Evolutionary conservation across 2,329 filamentous ascomycete genomes (phyloP), one percentile per base, ranked within the genome.

Genomic region (Waltergamsia citrina): DNA sequence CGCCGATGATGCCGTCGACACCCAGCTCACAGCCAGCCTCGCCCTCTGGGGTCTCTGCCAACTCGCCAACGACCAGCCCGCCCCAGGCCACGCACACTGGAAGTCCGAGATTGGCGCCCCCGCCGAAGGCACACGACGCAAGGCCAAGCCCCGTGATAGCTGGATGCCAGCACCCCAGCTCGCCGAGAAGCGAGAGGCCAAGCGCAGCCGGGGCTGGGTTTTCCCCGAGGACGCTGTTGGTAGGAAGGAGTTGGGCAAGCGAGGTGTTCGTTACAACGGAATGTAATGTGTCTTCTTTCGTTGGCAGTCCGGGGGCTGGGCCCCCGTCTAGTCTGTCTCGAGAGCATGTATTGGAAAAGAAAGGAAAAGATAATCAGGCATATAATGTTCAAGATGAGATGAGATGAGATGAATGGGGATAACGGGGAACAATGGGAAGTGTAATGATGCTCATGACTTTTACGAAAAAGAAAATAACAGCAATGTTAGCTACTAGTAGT

Each of bases 21-120:
- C 64, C 6, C 67, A 34, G 14, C 66, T 85, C 47, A 86, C 83
- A 0, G 81, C 81, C 10, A 74, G 77, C 40, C 67, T 88, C 7
- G 83, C 83, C 1, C 70, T 88, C 22, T 88, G 81, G 80, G 85
- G 80, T 33, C 62, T 88, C 25, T 85, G 84, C 56, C 79, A 81
- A 66, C 64, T 85, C 31, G 79, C 79, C 17, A 66, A 70, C 42
- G 73, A 12, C 77, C 15, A 10, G 11, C 10, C 82, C 34, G 60
- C 67, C 3, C 27, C 40, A 10, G 72, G 74, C 14, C 77, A 83
- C 35, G 60, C 69, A 43, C 49, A 66, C 41, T 88, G 78, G 79
- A 71, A 67, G 48, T 65, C 76, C 39, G 81, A 86, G 45, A 82
- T 87, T 43, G 83, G 83, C 1, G 81, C 79, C 0, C 82, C 83